Evolutionary conservation across 1,284 basidiomycete species (phyloP).

Genomic region (Butyriboletus pseudospeciosus): DNA sequence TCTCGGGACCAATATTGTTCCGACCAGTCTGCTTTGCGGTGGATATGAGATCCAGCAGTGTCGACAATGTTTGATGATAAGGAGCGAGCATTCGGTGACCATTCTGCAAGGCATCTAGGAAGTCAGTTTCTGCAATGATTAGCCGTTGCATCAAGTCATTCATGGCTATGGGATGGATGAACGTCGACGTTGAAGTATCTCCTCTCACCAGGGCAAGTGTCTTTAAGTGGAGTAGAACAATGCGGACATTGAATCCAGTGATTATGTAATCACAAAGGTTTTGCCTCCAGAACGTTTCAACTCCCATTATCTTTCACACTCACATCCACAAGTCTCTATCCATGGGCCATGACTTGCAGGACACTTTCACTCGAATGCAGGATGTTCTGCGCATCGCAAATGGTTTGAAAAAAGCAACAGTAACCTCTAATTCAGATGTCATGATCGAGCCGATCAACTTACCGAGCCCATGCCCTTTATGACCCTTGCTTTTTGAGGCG

Average conservation of each 20-base stretch:
- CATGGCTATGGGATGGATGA: no score
- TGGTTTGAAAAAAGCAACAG: not conserved
- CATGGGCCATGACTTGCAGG: not conserved
- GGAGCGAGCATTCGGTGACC: conserved; percentile 1
- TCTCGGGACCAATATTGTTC: not conserved
- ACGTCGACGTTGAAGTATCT: no score
- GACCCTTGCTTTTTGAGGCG: not conserved
- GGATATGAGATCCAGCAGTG: not conserved
- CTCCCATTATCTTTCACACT: no score
- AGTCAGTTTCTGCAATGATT: not conserved
- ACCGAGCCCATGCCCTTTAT: not conserved
- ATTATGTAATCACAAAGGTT: not conserved
- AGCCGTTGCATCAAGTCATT: not conserved
- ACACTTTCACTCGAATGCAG: not conserved
- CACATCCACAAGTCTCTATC: no score
- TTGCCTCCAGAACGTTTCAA: no score
- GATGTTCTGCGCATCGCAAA: not conserved
- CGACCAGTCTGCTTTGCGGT: not conserved
- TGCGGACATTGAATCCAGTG: conserved; percentile 15
- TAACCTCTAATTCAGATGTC: fast-evolving
- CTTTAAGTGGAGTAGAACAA: not conserved
- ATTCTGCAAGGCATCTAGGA: not conserved
- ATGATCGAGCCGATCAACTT: not conserved
- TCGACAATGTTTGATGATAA: not conserved
- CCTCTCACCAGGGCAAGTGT: no score